Evolutionary conservation across 768 basidiomycete species (phyloP).

Genomic region (Lactifluus echinatus): DNA sequence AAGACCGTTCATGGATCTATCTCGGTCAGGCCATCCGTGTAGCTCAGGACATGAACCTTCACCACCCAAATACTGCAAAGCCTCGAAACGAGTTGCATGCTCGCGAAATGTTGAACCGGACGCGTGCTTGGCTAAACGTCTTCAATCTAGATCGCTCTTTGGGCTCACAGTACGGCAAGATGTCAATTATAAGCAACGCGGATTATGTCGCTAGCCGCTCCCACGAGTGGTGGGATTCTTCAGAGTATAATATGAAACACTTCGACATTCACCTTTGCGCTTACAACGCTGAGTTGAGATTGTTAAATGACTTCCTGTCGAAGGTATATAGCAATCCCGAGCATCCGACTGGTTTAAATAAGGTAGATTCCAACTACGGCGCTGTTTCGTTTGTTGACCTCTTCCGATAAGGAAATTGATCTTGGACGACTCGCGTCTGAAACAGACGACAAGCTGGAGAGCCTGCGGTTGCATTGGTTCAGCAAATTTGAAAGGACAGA

Average conservation of each 20-base stretch:
- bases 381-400: neutral
- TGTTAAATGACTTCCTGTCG: slow-evolving; percentile 50
- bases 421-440: slow-evolving; percentile 55
- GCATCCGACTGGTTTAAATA: slow-evolving; percentile 70
- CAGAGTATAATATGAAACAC: slow-evolving; percentile 43
- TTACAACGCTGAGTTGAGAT: slow-evolving; percentile 66
- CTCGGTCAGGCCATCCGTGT: slow-evolving; percentile 82
- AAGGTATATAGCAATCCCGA: slow-evolving; percentile 61
- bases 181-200: slow-evolving; percentile 63
- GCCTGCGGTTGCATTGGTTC: slow-evolving; percentile 49
- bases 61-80: slow-evolving; percentile 63
- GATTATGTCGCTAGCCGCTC: slow-evolving; percentile 72
- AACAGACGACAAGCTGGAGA: slow-evolving; percentile 61
- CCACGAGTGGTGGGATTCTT: slow-evolving; percentile 16
- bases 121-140: slow-evolving; percentile 85
- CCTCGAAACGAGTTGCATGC: slow-evolving; percentile 76
- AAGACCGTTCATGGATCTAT: slow-evolving; percentile 84
- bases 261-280: slow-evolving; percentile 77
- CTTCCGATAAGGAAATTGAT: slow-evolving; percentile 48
- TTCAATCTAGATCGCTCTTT: slow-evolving; percentile 88
- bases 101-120: slow-evolving; percentile 83
- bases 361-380: slow-evolving; percentile 32
- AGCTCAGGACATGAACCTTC: slow-evolving; percentile 84
- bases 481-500: slow-evolving; percentile 43
- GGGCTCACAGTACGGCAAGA: slow-evolving; percentile 86